A percentile compares a stretch with the other conserved stretches of the same genome.
Conservation (phyloP, 257 asterid genomes). For the Rubia yunnanensis region DNA sequence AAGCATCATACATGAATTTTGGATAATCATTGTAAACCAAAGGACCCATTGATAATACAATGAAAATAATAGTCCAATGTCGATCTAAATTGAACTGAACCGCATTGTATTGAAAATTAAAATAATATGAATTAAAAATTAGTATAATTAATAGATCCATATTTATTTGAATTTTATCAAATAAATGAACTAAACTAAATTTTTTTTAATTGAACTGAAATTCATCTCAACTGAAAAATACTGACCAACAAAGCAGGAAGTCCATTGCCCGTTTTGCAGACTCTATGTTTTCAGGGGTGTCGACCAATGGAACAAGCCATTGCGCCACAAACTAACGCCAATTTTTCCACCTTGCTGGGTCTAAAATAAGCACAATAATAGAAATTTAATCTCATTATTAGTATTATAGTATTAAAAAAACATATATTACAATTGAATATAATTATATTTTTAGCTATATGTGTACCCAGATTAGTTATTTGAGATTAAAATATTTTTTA, state of each 20-base stretch:
- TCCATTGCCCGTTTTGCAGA: neutral
- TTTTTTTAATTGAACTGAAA: neutral
- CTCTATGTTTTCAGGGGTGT: neutral
- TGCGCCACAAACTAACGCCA: neutral
- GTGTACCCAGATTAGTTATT: too few species aligned
- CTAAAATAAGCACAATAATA: neutral
- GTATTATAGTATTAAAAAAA: neutral
- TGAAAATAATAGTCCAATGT: too few species aligned
- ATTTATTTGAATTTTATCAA: neutral
- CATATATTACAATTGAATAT: too few species aligned
- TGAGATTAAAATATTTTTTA: too few species aligned
- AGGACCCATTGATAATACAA: too few species aligned
- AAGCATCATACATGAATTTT: neutral
- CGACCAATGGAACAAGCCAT: neutral
- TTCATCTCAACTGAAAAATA: neutral
- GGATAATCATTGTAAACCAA: too few species aligned
- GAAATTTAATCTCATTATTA: neutral
- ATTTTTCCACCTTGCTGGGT: neutral
- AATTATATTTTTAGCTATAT: too few species aligned
- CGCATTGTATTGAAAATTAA: too few species aligned
- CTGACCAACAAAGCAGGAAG: constrained; percentile 9
- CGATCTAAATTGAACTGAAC: too few species aligned
- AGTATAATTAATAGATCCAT: too few species aligned
- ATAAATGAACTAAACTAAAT: neutral
- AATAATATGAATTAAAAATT: too few species aligned